Evolutionary conservation across 1,139 yeast species (phyloP), one percentile per base, ranked within the genome.

Genomic region (Yamadazyma dendronema): DNA sequence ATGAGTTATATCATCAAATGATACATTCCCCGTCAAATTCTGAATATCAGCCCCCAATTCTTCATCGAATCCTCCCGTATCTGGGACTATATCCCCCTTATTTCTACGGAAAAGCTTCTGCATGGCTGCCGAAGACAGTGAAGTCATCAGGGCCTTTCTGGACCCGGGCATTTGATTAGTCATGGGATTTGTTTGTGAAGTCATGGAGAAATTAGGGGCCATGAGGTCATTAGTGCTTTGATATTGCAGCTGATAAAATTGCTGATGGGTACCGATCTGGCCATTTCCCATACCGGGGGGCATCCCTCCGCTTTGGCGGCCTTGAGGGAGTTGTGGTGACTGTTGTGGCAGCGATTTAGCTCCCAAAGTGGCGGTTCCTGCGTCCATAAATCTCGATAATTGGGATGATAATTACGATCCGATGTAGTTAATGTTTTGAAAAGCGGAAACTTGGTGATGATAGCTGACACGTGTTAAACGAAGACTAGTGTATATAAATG

Each of bases 1-100:
- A 40, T 80, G 82, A 23, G 78, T 62, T 10, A 84, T 65, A 50
- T 84, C 90, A 44, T 77, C 78, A 46, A 81, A 79, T 0, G 87
- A 74, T 43, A 83, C 67, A 30, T 65, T 61, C 3, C 62, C 59
- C 8, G 72, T 56, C 10, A 67, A 44, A 10, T 69, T 68, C 17
- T 65, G 67, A 30, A 74, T 72, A 36, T 74, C 72, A 9, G 72
- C 67, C 6, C 79, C 78, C 3, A 60, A 65, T 16, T 78, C 84
- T 9, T 74, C 85, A 39, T 78, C 84, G 39, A 69, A 72, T 13
- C 43, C 43, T 2, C 30, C 40, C 33, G 57, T 65, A 12, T 54
- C 66, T 6, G 19, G 56, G 59, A 13, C 16, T 31, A 16, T 36
- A 34, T 3, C 21, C 23, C 22, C 62, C 28, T 59, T 63, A 30